Evolutionary conservation across 2,329 filamentous ascomycete species (phyloP), one percentile per base, ranked within the genome.

Genomic region (Botryotinia narcissicola): DNA sequence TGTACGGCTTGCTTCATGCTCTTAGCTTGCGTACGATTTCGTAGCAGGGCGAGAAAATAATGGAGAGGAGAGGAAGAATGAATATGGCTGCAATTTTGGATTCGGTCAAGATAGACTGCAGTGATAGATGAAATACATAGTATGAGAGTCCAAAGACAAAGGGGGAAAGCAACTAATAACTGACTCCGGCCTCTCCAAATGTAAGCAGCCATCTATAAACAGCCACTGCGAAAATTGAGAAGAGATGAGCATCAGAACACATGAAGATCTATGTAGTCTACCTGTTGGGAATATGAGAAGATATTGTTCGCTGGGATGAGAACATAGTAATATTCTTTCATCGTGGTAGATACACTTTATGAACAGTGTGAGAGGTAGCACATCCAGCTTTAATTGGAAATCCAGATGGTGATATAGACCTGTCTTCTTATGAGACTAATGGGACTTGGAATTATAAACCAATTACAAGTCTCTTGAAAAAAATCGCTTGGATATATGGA

Each of bases 111-210:
- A 54, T 54, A n/a, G 48, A 54, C 6, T n/a, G 48, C 5, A 54
- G 48, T 14, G 10, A 18, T 6, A 16, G 12, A n/a, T 4, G 18
- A 12, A 2, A 40, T 40, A 40, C 1, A 29, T 6, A 54, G 12
- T 7, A 44, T 44, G n/a, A 54, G n/a, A 16, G 40, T 42, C 40
- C 40, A 42, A 29, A 29, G 14, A 18, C 9, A 57, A 57, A 57
- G 51, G n/a, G 1, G 18, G 7, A 18, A 18, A 57, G n/a, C n/a
- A 29, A 18, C 12, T 54, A 46, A 22, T 3, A 29, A 18, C 6
- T 29, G 2, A 2, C 18, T 54, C 14, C 1, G 4, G 9, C 4
- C n/a, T 7, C 14, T 4, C 6, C 25, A 8, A 8, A 29, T 29
- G 6, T 9, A 57, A 29, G 18, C 18, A 18, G 6, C 7, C 16